These are phyloP conservation scores for Cyberlindnera sargentensis DNA, from an alignment of 805 yeast genomes.

Conservation along the genomic window DNA sequence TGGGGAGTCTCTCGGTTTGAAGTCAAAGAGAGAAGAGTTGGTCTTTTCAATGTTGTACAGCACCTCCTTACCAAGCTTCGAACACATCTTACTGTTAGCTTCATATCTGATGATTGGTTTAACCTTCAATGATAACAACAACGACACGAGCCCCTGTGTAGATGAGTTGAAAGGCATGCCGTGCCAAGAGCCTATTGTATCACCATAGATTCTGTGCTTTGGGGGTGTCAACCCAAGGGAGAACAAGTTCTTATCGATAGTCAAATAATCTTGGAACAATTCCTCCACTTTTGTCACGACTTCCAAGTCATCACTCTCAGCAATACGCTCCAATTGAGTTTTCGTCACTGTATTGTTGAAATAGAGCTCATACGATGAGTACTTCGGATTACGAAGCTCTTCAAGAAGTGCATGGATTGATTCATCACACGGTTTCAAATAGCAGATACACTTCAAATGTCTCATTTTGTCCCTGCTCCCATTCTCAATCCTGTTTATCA, in stretches of 20 bases:
- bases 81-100: slow-evolving; percentile 53
- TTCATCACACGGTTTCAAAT: slow-evolving; percentile 63
- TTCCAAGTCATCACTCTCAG: slow-evolving; percentile 87
- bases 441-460: slow-evolving; percentile 75
- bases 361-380: slow-evolving; percentile 66
- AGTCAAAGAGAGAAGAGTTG: slow-evolving; percentile 59
- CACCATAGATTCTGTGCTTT: slow-evolving; percentile 27
- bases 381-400: slow-evolving; percentile 76
- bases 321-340: slow-evolving; percentile 74
- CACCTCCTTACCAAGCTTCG: slow-evolving; percentile 64
- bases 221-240: slow-evolving; percentile 28
- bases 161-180: slow-evolving; percentile 35
- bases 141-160: slow-evolving; percentile 40
- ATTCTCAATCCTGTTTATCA: slow-evolving; percentile 68
- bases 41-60: slow-evolving; percentile 48
- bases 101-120: slow-evolving; percentile 81
- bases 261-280: slow-evolving; percentile 75
- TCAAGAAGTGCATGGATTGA: slow-evolving; percentile 52
- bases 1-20: slow-evolving; percentile 53
- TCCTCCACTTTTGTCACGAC: slow-evolving; percentile 72
- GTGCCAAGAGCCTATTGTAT: slow-evolving; percentile 39
- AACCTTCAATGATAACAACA: slow-evolving; percentile 63
- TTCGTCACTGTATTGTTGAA: slow-evolving; percentile 75
- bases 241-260: slow-evolving; percentile 65
- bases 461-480: slow-evolving; percentile 59